Evolutionary conservation across 768 basidiomycete genomes (phyloP), one percentile per base, ranked within the genome.

Genomic region (Amanita pseudoporphyria): DNA sequence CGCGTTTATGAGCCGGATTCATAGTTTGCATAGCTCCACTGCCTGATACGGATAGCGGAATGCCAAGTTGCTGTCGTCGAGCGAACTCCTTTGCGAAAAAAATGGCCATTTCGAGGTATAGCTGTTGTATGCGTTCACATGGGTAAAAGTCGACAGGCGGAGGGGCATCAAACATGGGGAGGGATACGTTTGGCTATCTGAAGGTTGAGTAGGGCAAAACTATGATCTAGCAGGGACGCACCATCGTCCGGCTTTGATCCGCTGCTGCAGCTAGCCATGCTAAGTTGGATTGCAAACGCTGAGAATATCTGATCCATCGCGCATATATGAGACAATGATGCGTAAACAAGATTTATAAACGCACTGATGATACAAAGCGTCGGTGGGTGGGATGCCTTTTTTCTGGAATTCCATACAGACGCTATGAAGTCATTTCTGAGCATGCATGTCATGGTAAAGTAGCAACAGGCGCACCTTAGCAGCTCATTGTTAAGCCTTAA

Each of bases 401-500:
- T 57, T 63, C 58, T 83, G 82, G 46, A 84, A 73, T 54, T 79
- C 76, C 63, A 78, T 70, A 54, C 76, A 79, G 22, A 81, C 71
- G 61, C 85, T 87, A 49, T 51, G 44, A 51, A 47, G 33, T 49
- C 19, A 53, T 38, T 5, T 26, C 36, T 49, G 53, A 42, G 49
- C 16, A 28, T 39, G 12, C 46, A 43, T 18, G 12, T 16, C 14
- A n/a, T 31, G 9, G 19, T 46, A 45, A 13, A 18, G 35, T 37
- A 9, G 33, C 21, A n/a, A 39, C 38, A 28, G 62, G 57, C 74
- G 32, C 49, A 88, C 87, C 75, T 82, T 51, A 88, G 63, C 35
- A 89, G 65, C 53, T 87, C 84, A 0, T 71, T 64, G 54, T 88
- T 88, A 30, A 88, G 66, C 49, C 84, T 80, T 37, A 89, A 62